These are phyloP conservation scores for Tetracladium marchalianum DNA, from an alignment of 495 filamentous ascomycete genomes.

Conservation along the genomic window DNA sequence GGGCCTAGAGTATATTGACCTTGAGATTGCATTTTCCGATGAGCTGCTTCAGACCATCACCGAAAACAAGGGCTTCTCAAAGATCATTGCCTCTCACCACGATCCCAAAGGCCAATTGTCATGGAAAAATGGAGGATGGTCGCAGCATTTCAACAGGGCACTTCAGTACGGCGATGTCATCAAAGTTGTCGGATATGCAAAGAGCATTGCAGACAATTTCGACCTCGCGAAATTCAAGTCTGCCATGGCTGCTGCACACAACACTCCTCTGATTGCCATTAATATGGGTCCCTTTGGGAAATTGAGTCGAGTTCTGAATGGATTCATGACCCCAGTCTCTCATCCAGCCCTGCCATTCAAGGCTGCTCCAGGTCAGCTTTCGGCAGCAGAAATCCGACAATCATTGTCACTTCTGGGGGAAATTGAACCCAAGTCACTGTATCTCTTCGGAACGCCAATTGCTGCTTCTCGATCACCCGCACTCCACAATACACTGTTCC, in stretches of 20 bases:
- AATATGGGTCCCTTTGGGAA: slow-evolving; percentile 92
- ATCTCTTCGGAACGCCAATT: slow-evolving; percentile 80
- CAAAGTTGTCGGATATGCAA: slow-evolving; percentile 86
- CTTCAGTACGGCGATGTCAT: slow-evolving; percentile 82
- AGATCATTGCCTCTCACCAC: slow-evolving; percentile 92
- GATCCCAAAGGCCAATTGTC: slow-evolving; percentile 70
- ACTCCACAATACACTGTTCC: slow-evolving; percentile 82
- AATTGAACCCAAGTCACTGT: slow-evolving; percentile 68
- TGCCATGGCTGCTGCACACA: slow-evolving; percentile 59
- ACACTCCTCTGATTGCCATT: slow-evolving; percentile 79
- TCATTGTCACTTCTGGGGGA: slow-evolving; percentile 72
- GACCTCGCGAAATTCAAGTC: slow-evolving; percentile 73
- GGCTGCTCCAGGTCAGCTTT: slow-evolving; percentile 90
- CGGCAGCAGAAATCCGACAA: slow-evolving; percentile 75
- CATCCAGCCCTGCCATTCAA: slow-evolving; percentile 84
- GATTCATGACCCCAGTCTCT: slow-evolving; percentile 92
- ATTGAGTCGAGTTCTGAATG: slow-evolving; percentile 80
- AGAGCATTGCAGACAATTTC: slow-evolving; percentile 72
- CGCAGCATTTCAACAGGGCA: slow-evolving; percentile 76
- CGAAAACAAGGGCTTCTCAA: slow-evolving; percentile 54
- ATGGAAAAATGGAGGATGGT: slow-evolving; percentile 86
- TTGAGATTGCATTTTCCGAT: slow-evolving; percentile 83
- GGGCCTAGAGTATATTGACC: slow-evolving; percentile 84
- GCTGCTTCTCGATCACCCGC: slow-evolving; percentile 70
- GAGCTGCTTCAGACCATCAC: slow-evolving; percentile 56